phyloP scores from a whole-genome alignment of 176 grass and related monocot species.

The Lolium perenne region DNA sequence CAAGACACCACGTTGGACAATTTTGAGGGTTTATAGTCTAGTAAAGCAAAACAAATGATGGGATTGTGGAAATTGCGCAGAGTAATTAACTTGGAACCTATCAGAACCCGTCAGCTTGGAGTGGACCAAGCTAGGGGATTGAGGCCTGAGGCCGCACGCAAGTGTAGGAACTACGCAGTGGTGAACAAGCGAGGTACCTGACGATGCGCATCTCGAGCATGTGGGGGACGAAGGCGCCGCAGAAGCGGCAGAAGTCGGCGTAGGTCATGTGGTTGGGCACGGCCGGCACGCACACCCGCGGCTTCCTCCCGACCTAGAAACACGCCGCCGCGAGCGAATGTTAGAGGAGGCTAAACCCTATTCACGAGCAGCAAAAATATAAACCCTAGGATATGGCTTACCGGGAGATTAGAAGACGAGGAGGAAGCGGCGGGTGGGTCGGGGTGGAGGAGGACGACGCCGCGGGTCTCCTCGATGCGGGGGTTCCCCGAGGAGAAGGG shows the following conservation, averaged over 20 bases:
- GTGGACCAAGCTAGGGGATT: background rate
- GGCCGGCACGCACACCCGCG: slow-evolving; percentile 72
- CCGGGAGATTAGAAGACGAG: slow-evolving; percentile 54
- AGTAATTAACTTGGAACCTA: background rate
- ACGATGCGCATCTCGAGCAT: slow-evolving; percentile 96
- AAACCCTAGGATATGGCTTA: slow-evolving; percentile 38
- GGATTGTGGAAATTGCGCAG: background rate
- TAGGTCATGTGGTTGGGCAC: slow-evolving; percentile 97
- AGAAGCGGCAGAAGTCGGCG: slow-evolving; percentile 89
- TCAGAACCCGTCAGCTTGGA: slow-evolving; percentile 15
- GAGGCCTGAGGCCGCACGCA: slow-evolving; percentile 1
- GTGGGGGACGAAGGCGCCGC: slow-evolving; percentile 70
- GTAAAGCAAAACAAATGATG: background rate
- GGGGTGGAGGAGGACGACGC: slow-evolving; percentile 74
- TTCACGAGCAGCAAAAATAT: background rate
- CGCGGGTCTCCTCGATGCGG: slow-evolving; percentile 91
- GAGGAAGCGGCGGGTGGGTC: slow-evolving; percentile 38
- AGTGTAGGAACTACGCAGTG: background rate
- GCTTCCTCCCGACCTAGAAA: slow-evolving; percentile 77
- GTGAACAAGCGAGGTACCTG: slow-evolving; percentile 55
- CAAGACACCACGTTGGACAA: background rate
- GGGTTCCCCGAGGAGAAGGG: slow-evolving; percentile 95
- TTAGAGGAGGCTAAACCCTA: slow-evolving; percentile 3
- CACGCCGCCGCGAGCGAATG: background rate
- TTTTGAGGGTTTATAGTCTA: background rate